Conservation (phyloP, 2,329 filamentous ascomycete species). For the Myriosclerotinia curreyana region DNA sequence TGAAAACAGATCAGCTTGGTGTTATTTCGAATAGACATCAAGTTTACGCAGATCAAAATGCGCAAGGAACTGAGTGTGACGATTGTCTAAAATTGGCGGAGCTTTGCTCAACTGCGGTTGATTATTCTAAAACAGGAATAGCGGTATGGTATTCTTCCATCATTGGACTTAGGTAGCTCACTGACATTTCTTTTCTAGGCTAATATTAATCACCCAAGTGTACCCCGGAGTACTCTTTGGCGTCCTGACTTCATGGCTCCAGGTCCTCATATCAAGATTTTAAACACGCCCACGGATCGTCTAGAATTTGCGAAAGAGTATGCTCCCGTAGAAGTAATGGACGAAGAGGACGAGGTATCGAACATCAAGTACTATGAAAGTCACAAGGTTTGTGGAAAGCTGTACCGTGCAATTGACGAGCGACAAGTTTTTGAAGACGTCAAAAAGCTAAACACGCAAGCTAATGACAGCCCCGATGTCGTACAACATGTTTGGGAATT, state of each 20-base stretch:
- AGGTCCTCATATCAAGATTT: constrained; percentile 45
- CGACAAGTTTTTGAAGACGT: constrained; percentile 52
- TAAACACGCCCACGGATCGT: constrained; percentile 38
- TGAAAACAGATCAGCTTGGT: constrained; percentile 64
- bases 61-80: constrained; percentile 49
- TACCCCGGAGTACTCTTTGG: constrained; percentile 34
- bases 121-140: constrained; percentile 74
- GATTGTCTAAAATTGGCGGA: constrained; percentile 56
- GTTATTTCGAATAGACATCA: constrained; percentile 63
- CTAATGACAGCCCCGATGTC: constrained; percentile 25
- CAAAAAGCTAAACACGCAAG: constrained; percentile 17
- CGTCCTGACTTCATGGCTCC: constrained; percentile 55
- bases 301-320: constrained; percentile 4
- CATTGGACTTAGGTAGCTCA: neutral
- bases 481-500: constrained; percentile 42
- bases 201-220: constrained; percentile 25
- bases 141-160: constrained; percentile 41
- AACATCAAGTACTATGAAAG: constrained; percentile 62
- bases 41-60: constrained; percentile 58
- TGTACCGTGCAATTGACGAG: constrained; percentile 75
- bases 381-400: constrained; percentile 62
- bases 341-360: constrained; percentile 48
- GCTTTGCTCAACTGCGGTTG: constrained; percentile 68
- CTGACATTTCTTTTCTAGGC: constrained; percentile 26
- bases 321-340: constrained; percentile 37